A percentile compares a stretch with the other conserved stretches of the same genome.
phyloP scores from a whole-genome alignment of 768 basidiomycete genomes.

The Gymnopilus dilepis region DNA sequence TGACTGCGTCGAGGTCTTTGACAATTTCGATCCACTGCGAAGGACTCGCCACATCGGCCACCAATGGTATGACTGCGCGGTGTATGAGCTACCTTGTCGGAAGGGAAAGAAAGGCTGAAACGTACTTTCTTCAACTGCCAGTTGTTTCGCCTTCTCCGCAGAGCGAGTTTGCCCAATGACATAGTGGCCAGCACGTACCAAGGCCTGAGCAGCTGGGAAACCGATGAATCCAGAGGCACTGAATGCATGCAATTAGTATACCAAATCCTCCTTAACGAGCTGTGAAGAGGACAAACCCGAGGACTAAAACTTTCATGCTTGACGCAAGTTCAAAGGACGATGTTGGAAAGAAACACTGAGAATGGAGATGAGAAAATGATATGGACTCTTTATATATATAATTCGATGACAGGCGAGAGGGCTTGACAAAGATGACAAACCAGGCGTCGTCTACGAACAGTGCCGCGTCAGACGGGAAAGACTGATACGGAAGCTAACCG shows the following conservation, averaged over 20 bases:
- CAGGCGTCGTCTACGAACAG: no score
- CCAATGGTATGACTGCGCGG: constrained; percentile 4
- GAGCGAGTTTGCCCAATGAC: constrained; percentile 3
- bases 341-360: no score
- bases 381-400: no score
- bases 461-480: no score
- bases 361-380: no score
- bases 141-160: constrained; percentile 1
- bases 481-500: no score
- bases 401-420: no score
- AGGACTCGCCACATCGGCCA: background rate
- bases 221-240: background rate
- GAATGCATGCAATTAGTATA: background rate
- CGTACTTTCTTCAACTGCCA: background rate
- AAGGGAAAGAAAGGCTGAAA: background rate
- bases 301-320: background rate
- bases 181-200: constrained; percentile 5
- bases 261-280: background rate
- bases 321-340: background rate
- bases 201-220: constrained; percentile 4
- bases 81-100: no score
- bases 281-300: background rate
- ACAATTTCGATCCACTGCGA: background rate
- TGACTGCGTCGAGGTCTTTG: constrained; percentile 2
- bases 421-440: no score